Base-by-base conservation (phyloP, 805 yeast species). In the Schwanniomyces yamadae region DNA sequence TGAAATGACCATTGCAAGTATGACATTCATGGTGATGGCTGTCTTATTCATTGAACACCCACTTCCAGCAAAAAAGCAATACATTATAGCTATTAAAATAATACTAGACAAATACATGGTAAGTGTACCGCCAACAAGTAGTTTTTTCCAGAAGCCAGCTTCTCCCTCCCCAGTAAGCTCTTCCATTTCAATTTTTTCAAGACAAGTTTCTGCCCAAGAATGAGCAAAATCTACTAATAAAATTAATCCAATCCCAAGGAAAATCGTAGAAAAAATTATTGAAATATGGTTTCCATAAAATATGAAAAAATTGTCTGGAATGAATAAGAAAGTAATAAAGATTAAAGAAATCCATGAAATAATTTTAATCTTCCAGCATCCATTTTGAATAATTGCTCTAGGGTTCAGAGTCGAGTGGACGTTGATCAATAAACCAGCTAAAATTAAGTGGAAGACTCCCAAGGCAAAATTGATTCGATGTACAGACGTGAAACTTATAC, bases 181-280 rank as follows among this genome's bases (percentile, higher is more conserved):
- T 39, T 84, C 91, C 50, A 82, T 80, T 55, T 93, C 98, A 27
- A 93, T 87, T 50, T 88, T 85, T 46, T 83, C 89, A 36, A 93
- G 73, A 59, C 99, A 93, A 6, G 84, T 85, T 52, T 93, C 99
- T 0, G 98, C 97, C 96, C 97, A 93, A 48, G 91, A 91, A 61
- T 93, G 98, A 4, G 99, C 98, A 71, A 88, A 93, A 60, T 93
- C 99, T 21, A 93, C 97, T 32, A 93, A 67, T 33, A 93, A 69
- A 10, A 95, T 84, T 39, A 93, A 73, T 1, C 99, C 99, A 42
- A 93, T 86, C 11, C 93, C 80, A 23, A 91, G 76, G 63, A 93
- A 93, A 4, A 89, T 54, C 3, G 91, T 84, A 28, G 96, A 87
- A 49, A 88, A 82, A 4, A 88, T 62, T 20, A 90, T 83, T 5